Conservation (phyloP, 805 yeast genomes). For the Yamadazyma laniorum region DNA sequence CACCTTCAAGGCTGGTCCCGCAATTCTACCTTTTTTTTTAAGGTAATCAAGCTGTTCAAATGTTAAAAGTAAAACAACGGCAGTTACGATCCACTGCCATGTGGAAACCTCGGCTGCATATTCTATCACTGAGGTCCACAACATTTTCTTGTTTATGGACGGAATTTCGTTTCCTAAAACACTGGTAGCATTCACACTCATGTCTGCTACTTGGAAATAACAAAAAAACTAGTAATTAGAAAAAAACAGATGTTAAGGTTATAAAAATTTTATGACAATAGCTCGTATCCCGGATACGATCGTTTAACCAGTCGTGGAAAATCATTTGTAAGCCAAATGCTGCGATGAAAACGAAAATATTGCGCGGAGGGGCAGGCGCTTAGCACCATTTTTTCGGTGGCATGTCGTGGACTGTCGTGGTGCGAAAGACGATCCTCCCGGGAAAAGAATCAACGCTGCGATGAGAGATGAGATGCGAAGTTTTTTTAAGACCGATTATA, state of each 20-base stretch:
- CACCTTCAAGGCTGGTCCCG: conserved; percentile 82
- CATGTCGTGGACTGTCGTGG: too few relatives aligned
- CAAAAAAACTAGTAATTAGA: too few relatives aligned
- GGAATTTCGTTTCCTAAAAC: neutral
- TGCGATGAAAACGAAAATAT: too few relatives aligned
- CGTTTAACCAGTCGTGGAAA: too few relatives aligned
- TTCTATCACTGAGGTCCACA: neutral
- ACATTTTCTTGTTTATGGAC: too few relatives aligned
- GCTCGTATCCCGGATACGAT: too few relatives aligned
- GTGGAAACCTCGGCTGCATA: neutral
- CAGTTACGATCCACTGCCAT: conserved; percentile 48
- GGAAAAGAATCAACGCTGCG: conserved; percentile 1
- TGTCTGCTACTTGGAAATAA: neutral
- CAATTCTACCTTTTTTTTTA: conserved; percentile 78
- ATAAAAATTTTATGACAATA: too few relatives aligned
- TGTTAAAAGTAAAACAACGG: conserved; percentile 47
- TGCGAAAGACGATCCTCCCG: too few relatives aligned
- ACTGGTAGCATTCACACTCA: neutral
- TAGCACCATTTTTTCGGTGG: too few relatives aligned
- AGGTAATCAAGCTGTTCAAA: conserved; percentile 82
- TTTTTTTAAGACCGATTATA: neutral
- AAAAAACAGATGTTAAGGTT: neutral
- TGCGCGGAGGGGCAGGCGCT: too few relatives aligned
- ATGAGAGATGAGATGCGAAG: conserved; percentile 5
- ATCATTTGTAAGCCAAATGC: too few relatives aligned